Conservation (phyloP, 768 basidiomycete genomes). For the Agrocybe pediades region DNA sequence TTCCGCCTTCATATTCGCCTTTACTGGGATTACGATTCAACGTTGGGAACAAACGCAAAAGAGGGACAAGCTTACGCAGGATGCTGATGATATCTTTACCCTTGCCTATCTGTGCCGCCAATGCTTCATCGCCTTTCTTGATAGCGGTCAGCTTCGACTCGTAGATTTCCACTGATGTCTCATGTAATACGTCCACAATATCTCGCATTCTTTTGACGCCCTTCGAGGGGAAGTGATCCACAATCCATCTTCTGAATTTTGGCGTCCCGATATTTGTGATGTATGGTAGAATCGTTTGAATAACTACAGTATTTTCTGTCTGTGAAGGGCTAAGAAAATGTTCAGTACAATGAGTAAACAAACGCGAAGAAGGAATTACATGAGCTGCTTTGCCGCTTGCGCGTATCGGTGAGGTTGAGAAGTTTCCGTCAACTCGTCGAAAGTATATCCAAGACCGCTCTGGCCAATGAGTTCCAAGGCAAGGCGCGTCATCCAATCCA, state of each 20-base stretch:
- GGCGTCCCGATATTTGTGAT: constrained; percentile 25
- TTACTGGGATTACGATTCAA: constrained; percentile 25
- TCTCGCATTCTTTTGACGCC: constrained; percentile 31
- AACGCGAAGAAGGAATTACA: constrained; percentile 19
- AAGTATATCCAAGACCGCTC: constrained; percentile 45
- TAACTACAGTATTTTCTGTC: background rate
- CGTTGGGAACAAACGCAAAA: background rate
- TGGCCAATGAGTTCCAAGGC: constrained; percentile 52
- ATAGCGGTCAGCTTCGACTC: constrained; percentile 35
- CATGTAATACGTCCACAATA: constrained; percentile 36
- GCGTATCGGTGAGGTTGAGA: constrained; percentile 29
- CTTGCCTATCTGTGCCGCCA: constrained; percentile 30
- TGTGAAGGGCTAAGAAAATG: background rate
- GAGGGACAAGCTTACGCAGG: constrained; percentile 30
- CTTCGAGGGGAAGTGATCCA: constrained; percentile 33
- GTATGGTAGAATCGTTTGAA: constrained; percentile 15
- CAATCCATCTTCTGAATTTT: constrained; percentile 31
- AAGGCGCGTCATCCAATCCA: constrained; percentile 40
- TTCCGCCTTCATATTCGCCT: constrained; percentile 31
- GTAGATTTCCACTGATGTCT: constrained; percentile 34
- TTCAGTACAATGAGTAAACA: background rate
- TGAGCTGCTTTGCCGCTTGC: constrained; percentile 28
- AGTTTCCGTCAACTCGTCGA: constrained; percentile 37
- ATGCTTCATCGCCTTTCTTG: constrained; percentile 31
- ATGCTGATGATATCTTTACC: constrained; percentile 48